phyloP scores from a whole-genome alignment of 352 stramenopile genomes.

The Phytophthora melonis region DNA sequence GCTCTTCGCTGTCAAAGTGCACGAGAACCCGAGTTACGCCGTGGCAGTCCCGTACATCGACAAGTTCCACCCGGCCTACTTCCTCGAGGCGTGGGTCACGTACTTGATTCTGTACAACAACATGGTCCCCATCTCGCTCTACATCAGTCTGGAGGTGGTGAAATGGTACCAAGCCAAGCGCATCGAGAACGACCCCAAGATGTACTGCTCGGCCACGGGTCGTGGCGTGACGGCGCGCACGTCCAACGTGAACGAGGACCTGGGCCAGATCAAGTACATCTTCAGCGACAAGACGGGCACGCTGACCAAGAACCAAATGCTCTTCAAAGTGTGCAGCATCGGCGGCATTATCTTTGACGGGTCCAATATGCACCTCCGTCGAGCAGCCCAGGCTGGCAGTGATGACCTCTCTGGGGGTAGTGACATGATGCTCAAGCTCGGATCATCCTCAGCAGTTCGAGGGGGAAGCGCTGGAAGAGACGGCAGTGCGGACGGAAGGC shows the following conservation, averaged over 20 bases:
- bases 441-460: conserved; percentile 6
- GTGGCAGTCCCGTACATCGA: conserved; percentile 43
- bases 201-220: conserved; percentile 60
- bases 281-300: conserved; percentile 99
- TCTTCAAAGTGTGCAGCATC: conserved; percentile 95
- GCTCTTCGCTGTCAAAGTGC: conserved; percentile 52
- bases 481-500: conserved; percentile 22
- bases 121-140: conserved; percentile 97
- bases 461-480: conserved; percentile 19
- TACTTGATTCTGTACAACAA: conserved; percentile 92
- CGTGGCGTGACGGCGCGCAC: conserved; percentile 88
- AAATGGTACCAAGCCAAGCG: conserved; percentile 96
- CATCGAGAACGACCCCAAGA: conserved; percentile 89
- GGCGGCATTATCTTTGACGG: conserved; percentile 92
- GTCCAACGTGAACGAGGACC: conserved; percentile 95
- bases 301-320: conserved; percentile 99
- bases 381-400: conserved; percentile 41
- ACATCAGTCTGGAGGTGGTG: conserved; percentile 97
- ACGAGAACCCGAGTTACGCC: conserved; percentile 29
- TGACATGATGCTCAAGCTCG: conserved; percentile 39
- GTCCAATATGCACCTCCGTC: conserved; percentile 63
- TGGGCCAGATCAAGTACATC: conserved; percentile 99
- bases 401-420: conserved; percentile 24
- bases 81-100: conserved; percentile 78
- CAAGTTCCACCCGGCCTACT: conserved; percentile 44